These are phyloP conservation scores for Wickerhamomyces tratensis DNA, from an alignment of 805 yeast species.

Conservation along the genomic window DNA sequence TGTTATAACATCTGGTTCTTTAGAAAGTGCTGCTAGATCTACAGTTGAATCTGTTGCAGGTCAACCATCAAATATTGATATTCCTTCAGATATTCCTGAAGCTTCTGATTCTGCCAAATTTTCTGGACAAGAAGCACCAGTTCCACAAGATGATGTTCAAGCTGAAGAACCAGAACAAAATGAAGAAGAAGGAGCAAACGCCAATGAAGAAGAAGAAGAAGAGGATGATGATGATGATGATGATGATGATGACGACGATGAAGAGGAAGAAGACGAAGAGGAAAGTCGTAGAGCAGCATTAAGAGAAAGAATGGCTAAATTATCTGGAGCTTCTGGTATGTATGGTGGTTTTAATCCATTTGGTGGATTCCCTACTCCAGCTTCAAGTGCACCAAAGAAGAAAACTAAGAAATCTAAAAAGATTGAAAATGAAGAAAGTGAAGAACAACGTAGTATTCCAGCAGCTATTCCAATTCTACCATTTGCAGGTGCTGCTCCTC, in stretches of 20 bases:
- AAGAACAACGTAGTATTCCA: constrained; percentile 16
- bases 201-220: constrained; percentile 13
- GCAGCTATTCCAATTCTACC: constrained; percentile 47
- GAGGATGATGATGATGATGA: constrained; percentile 34
- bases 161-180: constrained; percentile 1
- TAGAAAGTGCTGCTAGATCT: too few species aligned
- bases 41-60: too few species aligned
- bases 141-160: neutral
- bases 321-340: constrained; percentile 73
- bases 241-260: constrained; percentile 39
- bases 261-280: constrained; percentile 62
- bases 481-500: constrained; percentile 25
- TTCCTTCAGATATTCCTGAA: too few species aligned
- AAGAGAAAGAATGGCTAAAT: constrained; percentile 92
- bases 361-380: constrained; percentile 22
- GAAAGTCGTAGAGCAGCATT: constrained; percentile 67
- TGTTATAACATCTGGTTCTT: too few species aligned
- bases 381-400: constrained; percentile 13
- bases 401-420: constrained; percentile 14
- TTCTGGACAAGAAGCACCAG: neutral
- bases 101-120: neutral
- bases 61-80: too few species aligned
- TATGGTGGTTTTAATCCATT: constrained; percentile 33
- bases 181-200: constrained; percentile 7
- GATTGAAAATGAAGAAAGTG: constrained; percentile 7